Evolutionary conservation across 371 early-diverging fungal species (phyloP).

Genomic region (Mortierella sp.): DNA sequence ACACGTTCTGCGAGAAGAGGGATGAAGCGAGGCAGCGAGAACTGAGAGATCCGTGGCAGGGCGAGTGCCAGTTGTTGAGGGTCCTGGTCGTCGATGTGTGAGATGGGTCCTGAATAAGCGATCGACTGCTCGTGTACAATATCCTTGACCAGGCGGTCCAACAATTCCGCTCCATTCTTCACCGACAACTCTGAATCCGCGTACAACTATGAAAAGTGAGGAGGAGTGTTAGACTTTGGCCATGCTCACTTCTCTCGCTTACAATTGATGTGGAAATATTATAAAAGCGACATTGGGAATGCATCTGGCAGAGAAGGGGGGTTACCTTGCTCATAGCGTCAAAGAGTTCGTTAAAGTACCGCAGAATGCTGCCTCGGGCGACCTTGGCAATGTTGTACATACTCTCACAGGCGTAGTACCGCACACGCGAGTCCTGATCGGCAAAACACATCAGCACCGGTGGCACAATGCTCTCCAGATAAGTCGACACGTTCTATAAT

Average conservation of each 20-base stretch:
- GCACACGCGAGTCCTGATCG: slow-evolving; percentile 89
- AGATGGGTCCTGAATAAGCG: slow-evolving; percentile 66
- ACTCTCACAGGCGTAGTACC: slow-evolving; percentile 95
- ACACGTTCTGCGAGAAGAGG: slow-evolving; percentile 91
- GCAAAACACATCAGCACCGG: slow-evolving; percentile 91
- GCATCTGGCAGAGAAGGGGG: neutral
- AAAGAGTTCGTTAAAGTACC: slow-evolving; percentile 94
- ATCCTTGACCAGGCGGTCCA: slow-evolving; percentile 93
- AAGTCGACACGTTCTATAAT: slow-evolving; percentile 74
- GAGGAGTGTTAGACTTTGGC: neutral
- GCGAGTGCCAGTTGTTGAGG: slow-evolving; percentile 52
- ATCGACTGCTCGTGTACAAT: slow-evolving; percentile 90
- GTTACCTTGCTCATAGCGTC: slow-evolving; percentile 90
- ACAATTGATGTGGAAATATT: no score
- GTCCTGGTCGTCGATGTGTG: slow-evolving; percentile 53
- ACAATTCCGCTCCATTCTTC: slow-evolving; percentile 89
- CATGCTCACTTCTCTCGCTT: no score
- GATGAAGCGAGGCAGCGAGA: slow-evolving; percentile 90
- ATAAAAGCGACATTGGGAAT: neutral
- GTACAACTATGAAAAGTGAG: slow-evolving; percentile 64
- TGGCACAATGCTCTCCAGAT: slow-evolving; percentile 84
- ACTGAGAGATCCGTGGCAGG: slow-evolving; percentile 63
- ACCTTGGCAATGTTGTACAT: slow-evolving; percentile 97
- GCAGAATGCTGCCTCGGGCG: slow-evolving; percentile 83
- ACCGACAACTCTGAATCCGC: slow-evolving; percentile 90